Conservation (phyloP, 2,329 filamentous ascomycete species). For the Ascocoryne sarcoides region DNA sequence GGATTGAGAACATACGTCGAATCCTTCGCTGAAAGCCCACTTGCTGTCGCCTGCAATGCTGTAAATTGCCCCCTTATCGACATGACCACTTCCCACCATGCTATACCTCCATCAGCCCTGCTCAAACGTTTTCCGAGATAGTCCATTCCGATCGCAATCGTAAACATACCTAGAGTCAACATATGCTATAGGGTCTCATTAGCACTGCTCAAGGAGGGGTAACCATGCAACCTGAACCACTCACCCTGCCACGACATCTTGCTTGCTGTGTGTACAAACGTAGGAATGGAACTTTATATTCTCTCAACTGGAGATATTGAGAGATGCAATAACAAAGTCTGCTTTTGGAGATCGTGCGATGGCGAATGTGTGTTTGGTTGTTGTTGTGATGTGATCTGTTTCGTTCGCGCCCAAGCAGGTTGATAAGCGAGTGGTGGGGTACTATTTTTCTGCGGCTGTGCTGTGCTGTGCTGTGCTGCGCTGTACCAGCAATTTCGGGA, state of each 20-base stretch:
- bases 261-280: constrained; percentile 13
- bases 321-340: too few species aligned
- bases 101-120: constrained; percentile 39
- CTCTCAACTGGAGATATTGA: too few species aligned
- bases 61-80: constrained; percentile 81
- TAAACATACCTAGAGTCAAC: constrained; percentile 49
- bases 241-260: constrained; percentile 72
- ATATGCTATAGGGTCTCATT: constrained; percentile 38
- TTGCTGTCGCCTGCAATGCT: constrained; percentile 70
- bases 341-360: too few species aligned
- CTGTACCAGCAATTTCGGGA: too few species aligned
- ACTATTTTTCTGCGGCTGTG: not conserved
- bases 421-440: constrained; percentile 4
- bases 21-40: constrained; percentile 65
- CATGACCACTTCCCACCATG: constrained; percentile 68
- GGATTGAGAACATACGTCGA: constrained; percentile 36
- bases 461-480: too few species aligned
- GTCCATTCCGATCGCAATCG: not conserved
- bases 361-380: constrained; percentile 4
- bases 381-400: constrained; percentile 7
- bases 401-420: constrained; percentile 1
- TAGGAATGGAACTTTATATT: constrained; percentile 7
- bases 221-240: constrained; percentile 21
- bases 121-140: constrained; percentile 1
- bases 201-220: constrained; percentile 23